Conservation (phyloP, 2,329 filamentous ascomycete species). For the Penicillium sp. region DNA sequence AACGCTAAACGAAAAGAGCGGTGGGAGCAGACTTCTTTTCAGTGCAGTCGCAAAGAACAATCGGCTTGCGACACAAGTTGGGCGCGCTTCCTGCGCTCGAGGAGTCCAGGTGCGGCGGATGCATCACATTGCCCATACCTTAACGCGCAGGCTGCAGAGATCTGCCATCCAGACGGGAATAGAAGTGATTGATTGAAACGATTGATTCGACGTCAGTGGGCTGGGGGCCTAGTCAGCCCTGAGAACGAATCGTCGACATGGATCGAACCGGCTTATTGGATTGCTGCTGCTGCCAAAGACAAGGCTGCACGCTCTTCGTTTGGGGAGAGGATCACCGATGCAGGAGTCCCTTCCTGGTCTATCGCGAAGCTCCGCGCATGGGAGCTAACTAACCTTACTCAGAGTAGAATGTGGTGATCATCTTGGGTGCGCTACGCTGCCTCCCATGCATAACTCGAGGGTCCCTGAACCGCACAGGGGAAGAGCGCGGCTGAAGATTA, state of each 20-base stretch:
- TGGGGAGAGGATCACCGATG: constrained; percentile 22
- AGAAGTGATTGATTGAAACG: constrained; percentile 18
- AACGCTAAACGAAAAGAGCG: constrained; percentile 1
- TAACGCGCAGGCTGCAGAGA: constrained; percentile 31
- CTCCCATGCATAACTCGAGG: constrained; percentile 24
- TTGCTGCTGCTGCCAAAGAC: constrained; percentile 15
- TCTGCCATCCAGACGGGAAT: constrained; percentile 21
- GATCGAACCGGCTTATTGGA: constrained; percentile 20
- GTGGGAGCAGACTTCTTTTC: constrained; percentile 27
- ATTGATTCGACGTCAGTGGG: constrained; percentile 18
- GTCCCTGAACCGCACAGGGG: constrained; percentile 21
- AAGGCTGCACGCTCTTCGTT: constrained; percentile 21
- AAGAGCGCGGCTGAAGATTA: constrained; percentile 27
- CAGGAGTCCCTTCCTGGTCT: constrained; percentile 20
- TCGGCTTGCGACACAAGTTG: constrained; percentile 19
- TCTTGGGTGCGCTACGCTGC: constrained; percentile 27
- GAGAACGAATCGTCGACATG: constrained; percentile 9
- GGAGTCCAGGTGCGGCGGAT: constrained; percentile 31
- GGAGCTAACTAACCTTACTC: constrained; percentile 32
- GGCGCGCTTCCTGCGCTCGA: constrained; percentile 23
- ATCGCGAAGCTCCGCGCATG: constrained; percentile 20
- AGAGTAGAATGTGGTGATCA: constrained; percentile 24
- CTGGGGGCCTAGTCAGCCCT: constrained; percentile 9
- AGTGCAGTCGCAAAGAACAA: constrained; percentile 26
- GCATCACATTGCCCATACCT: constrained; percentile 37